Percentiles rank a stretch among this genome's conserved stretches.
These are phyloP conservation scores for Leptographium procerum DNA, from an alignment of 2,329 filamentous ascomycete species.

Conservation along the genomic window DNA sequence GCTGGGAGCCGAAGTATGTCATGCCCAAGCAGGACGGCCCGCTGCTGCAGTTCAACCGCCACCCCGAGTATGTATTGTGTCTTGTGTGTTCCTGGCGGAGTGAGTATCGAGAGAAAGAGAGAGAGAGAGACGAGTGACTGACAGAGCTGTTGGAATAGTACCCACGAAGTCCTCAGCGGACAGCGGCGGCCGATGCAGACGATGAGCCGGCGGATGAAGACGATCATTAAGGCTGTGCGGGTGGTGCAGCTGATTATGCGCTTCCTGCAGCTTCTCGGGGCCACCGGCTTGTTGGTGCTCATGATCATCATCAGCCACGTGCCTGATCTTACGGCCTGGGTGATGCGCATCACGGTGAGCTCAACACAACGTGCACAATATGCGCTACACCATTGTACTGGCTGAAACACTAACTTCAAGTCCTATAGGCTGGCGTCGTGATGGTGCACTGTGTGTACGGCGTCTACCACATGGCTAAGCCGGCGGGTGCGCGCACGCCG, in stretches of 20 bases:
- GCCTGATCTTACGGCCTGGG: slow-evolving; percentile 55
- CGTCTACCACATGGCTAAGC: slow-evolving; percentile 66
- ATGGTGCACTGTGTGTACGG: slow-evolving; percentile 63
- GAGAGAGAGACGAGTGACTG: not conserved
- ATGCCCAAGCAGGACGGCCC: slow-evolving; percentile 62
- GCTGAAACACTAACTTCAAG: not conserved
- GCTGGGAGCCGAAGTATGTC: slow-evolving; percentile 51
- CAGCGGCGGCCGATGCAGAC: slow-evolving; percentile 49
- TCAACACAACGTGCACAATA: no score
- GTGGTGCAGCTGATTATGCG: slow-evolving; percentile 59
- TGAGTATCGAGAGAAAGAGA: not conserved
- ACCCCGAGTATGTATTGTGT: slow-evolving; percentile 59
- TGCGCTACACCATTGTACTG: no score
- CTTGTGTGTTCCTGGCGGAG: not conserved
- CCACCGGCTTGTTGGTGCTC: slow-evolving; percentile 60
- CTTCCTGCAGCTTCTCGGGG: slow-evolving; percentile 53
- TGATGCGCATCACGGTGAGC: slow-evolving; percentile 67
- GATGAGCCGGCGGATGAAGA: slow-evolving; percentile 61
- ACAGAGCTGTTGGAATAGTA: slow-evolving; percentile 22
- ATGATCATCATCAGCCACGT: slow-evolving; percentile 66
- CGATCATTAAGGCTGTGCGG: slow-evolving; percentile 57
- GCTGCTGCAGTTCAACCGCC: slow-evolving; percentile 69
- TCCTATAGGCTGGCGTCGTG: slow-evolving; percentile 62
- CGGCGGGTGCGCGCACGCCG: slow-evolving; percentile 59
- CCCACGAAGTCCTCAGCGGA: slow-evolving; percentile 53